Conservation (phyloP, 2,329 filamentous ascomycete genomes). For the Colletotrichum karsti region DNA sequence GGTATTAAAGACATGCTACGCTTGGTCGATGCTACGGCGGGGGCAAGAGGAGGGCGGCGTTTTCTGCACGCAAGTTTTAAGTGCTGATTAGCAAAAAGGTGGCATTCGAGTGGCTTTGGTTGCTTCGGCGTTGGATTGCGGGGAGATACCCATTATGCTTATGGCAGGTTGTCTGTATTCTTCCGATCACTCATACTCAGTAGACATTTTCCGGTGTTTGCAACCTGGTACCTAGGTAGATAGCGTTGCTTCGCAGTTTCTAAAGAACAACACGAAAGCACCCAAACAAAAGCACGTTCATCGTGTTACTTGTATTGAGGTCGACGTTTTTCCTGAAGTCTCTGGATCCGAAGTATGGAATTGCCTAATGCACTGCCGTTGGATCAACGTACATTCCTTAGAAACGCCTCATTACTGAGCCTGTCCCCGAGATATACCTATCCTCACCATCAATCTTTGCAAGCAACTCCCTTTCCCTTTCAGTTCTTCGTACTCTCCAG, state of each 20-base stretch:
- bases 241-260: not conserved
- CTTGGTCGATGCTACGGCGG: too few relatives aligned
- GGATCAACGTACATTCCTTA: too few relatives aligned
- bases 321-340: too few relatives aligned
- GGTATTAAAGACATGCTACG: too few relatives aligned
- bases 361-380: too few relatives aligned
- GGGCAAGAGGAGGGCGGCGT: too few relatives aligned
- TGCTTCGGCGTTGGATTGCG: conserved; percentile 12
- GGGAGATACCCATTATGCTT: not conserved
- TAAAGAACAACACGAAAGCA: not conserved
- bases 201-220: not conserved
- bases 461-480: not conserved
- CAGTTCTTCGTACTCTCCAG: conserved; percentile 73
- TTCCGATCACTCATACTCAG: not conserved
- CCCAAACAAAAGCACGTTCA: too few relatives aligned
- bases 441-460: not conserved
- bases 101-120: not conserved
- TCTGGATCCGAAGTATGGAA: too few relatives aligned
- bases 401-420: not conserved
- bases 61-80: not conserved
- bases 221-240: not conserved
- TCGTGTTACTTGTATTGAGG: too few relatives aligned
- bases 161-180: not conserved
- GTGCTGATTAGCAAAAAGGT: not conserved
- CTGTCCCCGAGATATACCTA: not conserved